phyloP scores from a whole-genome alignment of 2,329 filamentous ascomycete species.

The Thelonectria discophora region DNA sequence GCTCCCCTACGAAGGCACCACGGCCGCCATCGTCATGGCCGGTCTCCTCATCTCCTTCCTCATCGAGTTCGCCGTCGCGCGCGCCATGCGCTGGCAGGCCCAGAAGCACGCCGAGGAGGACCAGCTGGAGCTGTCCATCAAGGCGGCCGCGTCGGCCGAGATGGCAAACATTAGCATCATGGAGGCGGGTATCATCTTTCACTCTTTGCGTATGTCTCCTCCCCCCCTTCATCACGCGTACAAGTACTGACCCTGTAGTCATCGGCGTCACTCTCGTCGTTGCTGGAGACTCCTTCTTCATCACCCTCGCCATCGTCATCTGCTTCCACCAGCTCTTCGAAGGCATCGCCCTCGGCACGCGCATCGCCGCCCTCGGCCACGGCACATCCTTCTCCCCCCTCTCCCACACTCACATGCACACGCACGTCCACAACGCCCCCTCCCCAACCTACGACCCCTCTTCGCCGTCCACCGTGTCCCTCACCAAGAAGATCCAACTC shows the following conservation, averaged over 20 bases:
- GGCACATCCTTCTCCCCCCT: constrained; percentile 32
- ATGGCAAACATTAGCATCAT: constrained; percentile 63
- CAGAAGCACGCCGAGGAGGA: constrained; percentile 38
- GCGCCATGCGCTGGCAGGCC: constrained; percentile 56
- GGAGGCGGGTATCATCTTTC: constrained; percentile 79
- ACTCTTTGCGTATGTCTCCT: constrained; percentile 68
- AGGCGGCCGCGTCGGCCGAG: constrained; percentile 40
- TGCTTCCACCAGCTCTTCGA: constrained; percentile 83
- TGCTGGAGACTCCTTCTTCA: constrained; percentile 63
- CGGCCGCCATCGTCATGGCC: constrained; percentile 76
- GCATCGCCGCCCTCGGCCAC: constrained; percentile 68
- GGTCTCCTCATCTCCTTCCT: constrained; percentile 78
- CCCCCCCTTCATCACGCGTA: rapidly evolving
- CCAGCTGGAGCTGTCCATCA: constrained; percentile 26
- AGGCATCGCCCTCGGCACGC: constrained; percentile 75
- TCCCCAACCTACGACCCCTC: constrained; percentile 31
- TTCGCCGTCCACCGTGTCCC: constrained; percentile 44
- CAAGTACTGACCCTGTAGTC: constrained; percentile 50
- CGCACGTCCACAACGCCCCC: constrained; percentile 30
- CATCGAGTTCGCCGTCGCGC: constrained; percentile 72
- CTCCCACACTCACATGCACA: constrained; percentile 25
- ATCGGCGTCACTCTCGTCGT: constrained; percentile 71
- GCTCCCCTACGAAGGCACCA: constrained; percentile 72
- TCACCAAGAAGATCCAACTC: constrained; percentile 66
- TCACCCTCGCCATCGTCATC: constrained; percentile 70